Evolutionary conservation across 139 green algal genomes (phyloP).

Genomic region (Chlorella sp.): DNA sequence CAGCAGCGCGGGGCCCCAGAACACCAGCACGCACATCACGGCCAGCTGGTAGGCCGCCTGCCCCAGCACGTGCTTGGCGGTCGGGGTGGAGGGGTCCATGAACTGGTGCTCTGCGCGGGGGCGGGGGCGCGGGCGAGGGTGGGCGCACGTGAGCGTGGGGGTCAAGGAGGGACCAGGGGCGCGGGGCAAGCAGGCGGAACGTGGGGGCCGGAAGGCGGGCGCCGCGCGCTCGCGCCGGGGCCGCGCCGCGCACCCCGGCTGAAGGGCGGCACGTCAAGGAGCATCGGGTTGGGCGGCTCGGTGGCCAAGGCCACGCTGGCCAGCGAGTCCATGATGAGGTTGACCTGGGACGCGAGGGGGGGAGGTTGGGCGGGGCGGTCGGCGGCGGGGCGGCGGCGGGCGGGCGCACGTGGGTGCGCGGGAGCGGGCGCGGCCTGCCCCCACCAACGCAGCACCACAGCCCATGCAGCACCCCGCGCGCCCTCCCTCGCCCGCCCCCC

Average conservation of each 20-base stretch:
- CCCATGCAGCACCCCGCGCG: too few relatives aligned
- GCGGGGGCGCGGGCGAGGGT: not conserved
- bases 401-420: too few relatives aligned
- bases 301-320: conserved; percentile 83
- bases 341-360: too few relatives aligned
- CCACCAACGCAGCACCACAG: too few relatives aligned
- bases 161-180: not conserved
- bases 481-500: too few relatives aligned
- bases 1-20: conserved; percentile 43
- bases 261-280: conserved; percentile 72
- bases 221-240: not conserved
- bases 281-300: conserved; percentile 63
- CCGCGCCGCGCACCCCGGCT: conserved; percentile 29
- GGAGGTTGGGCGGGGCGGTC: too few relatives aligned
- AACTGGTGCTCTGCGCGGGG: conserved; percentile 33
- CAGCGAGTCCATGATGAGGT: conserved; percentile 94
- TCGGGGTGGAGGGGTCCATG: conserved; percentile 24
- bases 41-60: conserved; percentile 79
- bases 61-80: conserved; percentile 58
- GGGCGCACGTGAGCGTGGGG: conserved; percentile 1
- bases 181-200: not conserved
- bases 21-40: conserved; percentile 67
- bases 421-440: too few relatives aligned
- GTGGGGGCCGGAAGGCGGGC: not conserved
- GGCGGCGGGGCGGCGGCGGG: too few relatives aligned